Percentiles rank a stretch among this genome's conserved stretches.
phyloP scores from a whole-genome alignment of 148 eudicot genomes.

The Rhododendron molle region DNA sequence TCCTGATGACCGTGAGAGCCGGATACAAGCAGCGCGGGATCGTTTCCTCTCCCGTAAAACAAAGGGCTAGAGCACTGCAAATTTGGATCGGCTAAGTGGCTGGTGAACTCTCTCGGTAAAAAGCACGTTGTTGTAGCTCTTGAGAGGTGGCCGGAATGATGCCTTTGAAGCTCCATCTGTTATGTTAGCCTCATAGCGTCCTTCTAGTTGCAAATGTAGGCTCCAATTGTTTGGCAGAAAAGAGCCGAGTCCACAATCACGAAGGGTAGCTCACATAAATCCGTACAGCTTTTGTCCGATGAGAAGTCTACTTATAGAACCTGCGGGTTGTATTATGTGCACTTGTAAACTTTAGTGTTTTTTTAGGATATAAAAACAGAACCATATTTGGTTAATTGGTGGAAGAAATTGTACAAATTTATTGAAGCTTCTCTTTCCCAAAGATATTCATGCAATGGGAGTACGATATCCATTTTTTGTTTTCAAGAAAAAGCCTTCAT shows the following conservation, averaged over 20 bases:
- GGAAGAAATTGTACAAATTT: not conserved
- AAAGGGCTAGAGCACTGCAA: slow-evolving; percentile 35
- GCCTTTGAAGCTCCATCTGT: not conserved
- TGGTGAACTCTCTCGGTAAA: not conserved
- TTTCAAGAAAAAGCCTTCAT: not conserved
- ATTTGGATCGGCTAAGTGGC: not conserved
- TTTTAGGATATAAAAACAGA: not conserved
- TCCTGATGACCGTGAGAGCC: slow-evolving; percentile 51
- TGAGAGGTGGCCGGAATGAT: slow-evolving; percentile 1
- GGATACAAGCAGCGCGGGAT: slow-evolving; percentile 84
- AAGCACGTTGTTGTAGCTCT: not conserved
- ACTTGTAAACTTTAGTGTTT: not conserved
- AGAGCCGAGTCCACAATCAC: not conserved
- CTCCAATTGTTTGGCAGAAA: not conserved
- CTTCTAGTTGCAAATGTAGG: not conserved
- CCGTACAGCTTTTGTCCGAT: not conserved
- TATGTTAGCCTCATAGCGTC: not conserved
- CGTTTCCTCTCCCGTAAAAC: slow-evolving; percentile 85
- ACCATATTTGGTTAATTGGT: not conserved
- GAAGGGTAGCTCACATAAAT: not conserved
- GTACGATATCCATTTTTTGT: not conserved
- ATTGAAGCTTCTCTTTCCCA: not conserved
- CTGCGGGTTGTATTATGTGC: not conserved
- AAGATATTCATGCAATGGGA: not conserved
- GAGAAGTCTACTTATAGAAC: not conserved